Evolutionary conservation across 148 eudicot genomes (phyloP), one percentile per base, ranked within the genome.

Genomic region (Amaranthus cruentus): DNA sequence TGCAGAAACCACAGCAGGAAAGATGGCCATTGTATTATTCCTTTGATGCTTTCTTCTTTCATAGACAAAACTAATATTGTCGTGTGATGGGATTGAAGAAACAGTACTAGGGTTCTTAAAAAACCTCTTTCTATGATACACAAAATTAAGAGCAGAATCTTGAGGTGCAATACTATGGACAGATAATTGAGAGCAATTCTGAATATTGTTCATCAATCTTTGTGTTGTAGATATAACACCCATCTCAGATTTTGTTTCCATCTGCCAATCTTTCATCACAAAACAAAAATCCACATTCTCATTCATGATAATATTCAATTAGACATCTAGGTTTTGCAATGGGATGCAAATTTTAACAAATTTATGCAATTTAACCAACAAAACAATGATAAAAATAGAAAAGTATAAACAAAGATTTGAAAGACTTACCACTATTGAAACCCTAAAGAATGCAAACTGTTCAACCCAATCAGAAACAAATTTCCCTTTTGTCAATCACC

Each of bases 41-140:
- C 38, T 76, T 50, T 76, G 82, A 79, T 50, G 73, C 72, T 79
- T 84, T 75, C 82, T 76, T 73, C 87, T 81, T 72, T 74, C 80
- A 71, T 84, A 84, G 7, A 84, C 84, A 84, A 70, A 50, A 70
- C 49, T 60, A n/a, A 67, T 79, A 42, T 66, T 46, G 48, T 72
- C 73, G 47, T 77, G 60, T 10, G 81, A 74, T 13, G 49, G 6
- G 61, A 67, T 76, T 43, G 82, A 72, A 38, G 74, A 47, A 73
- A 50, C 72, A 59, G 84, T 50, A 68, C 48, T 68, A 78, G 84
- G 71, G 63, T 81, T 84, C 53, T 47, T 84, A 59, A 72, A 75
- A 47, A 52, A 60, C 80, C 79, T 91, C 78, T 80, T 89, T 73
- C 93, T 85, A 72, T 79, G 81, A 77, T 91, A 90, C 12, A 90